Evolutionary conservation across 2,329 filamentous ascomycete genomes (phyloP).

Genomic region (Claviceps arundinis): DNA sequence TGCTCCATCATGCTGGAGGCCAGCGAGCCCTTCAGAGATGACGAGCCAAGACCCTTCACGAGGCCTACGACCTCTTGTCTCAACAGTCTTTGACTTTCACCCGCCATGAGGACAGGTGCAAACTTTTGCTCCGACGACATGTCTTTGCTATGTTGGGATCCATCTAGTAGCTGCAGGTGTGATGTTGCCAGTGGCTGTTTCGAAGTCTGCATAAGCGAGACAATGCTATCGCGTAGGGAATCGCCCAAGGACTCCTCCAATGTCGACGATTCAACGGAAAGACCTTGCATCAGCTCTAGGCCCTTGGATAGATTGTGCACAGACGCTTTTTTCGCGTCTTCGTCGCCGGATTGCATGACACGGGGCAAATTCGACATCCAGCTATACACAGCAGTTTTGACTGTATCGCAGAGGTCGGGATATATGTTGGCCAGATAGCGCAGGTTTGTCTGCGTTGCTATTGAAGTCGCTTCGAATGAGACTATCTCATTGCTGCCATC

Average conservation of each 20-base stretch:
- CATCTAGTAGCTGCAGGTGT: slow-evolving; percentile 17
- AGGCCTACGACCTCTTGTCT: slow-evolving; percentile 45
- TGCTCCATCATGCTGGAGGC: slow-evolving; percentile 52
- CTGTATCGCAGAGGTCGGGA: slow-evolving; percentile 43
- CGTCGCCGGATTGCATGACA: slow-evolving; percentile 72
- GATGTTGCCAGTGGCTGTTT: slow-evolving; percentile 10
- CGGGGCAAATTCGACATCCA: slow-evolving; percentile 75
- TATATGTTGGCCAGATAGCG: slow-evolving; percentile 51
- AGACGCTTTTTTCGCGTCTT: slow-evolving; percentile 57
- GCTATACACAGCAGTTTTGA: slow-evolving; percentile 61
- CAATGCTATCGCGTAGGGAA: slow-evolving; percentile 63
- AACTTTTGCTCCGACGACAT: slow-evolving; percentile 27
- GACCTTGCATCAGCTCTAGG: slow-evolving; percentile 48
- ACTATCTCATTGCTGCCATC: slow-evolving; percentile 27
- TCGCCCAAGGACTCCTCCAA: slow-evolving; percentile 54
- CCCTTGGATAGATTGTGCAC: slow-evolving; percentile 67
- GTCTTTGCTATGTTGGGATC: slow-evolving; percentile 7
- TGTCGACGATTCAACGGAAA: slow-evolving; percentile 51
- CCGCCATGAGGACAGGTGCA: slow-evolving; percentile 45
- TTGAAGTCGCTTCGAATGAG: slow-evolving; percentile 12
- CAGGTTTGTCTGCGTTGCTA: slow-evolving; percentile 35
- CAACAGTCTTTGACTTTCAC: slow-evolving; percentile 54
- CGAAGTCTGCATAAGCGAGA: slow-evolving; percentile 20
- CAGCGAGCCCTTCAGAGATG: slow-evolving; percentile 47
- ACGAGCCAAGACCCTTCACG: slow-evolving; percentile 38